A percentile compares a stretch with the other conserved stretches of the same genome.
Evolutionary conservation across 2,329 filamentous ascomycete species (phyloP).

Genomic region (Orbilia oligospora): DNA sequence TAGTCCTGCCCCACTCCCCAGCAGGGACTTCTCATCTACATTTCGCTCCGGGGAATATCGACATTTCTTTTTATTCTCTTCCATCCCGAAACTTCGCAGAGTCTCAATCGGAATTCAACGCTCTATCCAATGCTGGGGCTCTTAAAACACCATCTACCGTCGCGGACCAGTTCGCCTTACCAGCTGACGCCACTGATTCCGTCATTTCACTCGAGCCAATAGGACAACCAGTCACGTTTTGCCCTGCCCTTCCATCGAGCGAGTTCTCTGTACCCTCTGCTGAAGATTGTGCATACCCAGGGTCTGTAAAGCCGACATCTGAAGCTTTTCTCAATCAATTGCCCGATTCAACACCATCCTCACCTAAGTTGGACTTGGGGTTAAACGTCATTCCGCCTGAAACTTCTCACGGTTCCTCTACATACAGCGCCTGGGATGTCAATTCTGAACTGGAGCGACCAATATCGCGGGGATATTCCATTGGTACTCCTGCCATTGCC

Average conservation of each 20-base stretch:
- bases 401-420: not conserved
- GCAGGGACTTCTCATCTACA: slow-evolving; percentile 24
- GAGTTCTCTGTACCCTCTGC: slow-evolving; percentile 19
- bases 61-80: slow-evolving; percentile 14
- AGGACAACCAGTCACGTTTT: not conserved
- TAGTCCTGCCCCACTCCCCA: slow-evolving; percentile 31
- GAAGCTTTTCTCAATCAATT: not conserved
- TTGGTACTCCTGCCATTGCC: not conserved
- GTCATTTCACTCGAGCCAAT: slow-evolving; percentile 4
- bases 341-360: slow-evolving; percentile 28
- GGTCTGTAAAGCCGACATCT: not conserved
- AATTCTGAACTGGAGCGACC: not conserved
- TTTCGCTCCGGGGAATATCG: slow-evolving; percentile 3
- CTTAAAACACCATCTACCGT: not conserved
- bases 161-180: slow-evolving; percentile 27
- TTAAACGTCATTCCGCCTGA: not conserved
- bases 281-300: not conserved
- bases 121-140: not conserved
- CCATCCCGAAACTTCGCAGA: slow-evolving; percentile 28
- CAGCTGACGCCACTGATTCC: slow-evolving; percentile 17
- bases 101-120: slow-evolving; percentile 7
- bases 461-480: not conserved
- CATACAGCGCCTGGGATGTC: slow-evolving; percentile 14
- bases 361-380: not conserved
- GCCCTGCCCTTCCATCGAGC: slow-evolving; percentile 30